phyloP scores from a whole-genome alignment of 2,329 filamentous ascomycete species.

The Colletotrichum viniferum region DNA sequence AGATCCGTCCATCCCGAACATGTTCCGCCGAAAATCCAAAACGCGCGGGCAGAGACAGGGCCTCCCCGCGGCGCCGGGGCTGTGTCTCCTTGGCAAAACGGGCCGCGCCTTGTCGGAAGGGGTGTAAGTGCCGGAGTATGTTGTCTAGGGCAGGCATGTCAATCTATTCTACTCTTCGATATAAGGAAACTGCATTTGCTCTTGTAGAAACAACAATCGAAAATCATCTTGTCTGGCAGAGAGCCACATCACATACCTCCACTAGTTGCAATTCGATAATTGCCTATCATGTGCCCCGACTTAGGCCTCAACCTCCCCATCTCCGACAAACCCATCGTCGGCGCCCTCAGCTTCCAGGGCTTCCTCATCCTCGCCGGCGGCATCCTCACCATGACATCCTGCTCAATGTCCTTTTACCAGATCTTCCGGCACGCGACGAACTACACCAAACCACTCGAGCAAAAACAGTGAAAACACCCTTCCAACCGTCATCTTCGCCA shows the following conservation, averaged over 20 bases:
- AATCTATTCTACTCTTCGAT: background rate
- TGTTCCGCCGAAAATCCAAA: background rate
- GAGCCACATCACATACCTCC: background rate
- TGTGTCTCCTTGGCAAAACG: background rate
- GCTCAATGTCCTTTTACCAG: background rate
- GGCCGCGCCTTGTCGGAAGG: background rate
- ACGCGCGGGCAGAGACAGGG: background rate
- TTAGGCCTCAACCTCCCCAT: background rate
- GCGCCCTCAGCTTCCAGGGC: background rate
- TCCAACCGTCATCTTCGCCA: background rate
- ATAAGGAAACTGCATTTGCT: background rate
- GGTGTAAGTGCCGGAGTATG: background rate
- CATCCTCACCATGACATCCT: background rate
- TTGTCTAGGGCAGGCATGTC: background rate
- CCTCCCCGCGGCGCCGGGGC: background rate
- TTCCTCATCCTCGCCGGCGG: background rate
- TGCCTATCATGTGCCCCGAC: background rate
- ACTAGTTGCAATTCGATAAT: fast-evolving
- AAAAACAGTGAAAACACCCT: background rate
- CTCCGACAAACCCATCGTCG: background rate
- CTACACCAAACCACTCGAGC: background rate
- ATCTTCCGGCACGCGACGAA: background rate
- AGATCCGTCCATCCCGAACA: background rate
- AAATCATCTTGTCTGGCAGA: background rate
- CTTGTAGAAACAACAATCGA: background rate